Evolutionary conservation across 2,329 filamentous ascomycete genomes (phyloP).

Genomic region (Colletotrichum shisoi): DNA sequence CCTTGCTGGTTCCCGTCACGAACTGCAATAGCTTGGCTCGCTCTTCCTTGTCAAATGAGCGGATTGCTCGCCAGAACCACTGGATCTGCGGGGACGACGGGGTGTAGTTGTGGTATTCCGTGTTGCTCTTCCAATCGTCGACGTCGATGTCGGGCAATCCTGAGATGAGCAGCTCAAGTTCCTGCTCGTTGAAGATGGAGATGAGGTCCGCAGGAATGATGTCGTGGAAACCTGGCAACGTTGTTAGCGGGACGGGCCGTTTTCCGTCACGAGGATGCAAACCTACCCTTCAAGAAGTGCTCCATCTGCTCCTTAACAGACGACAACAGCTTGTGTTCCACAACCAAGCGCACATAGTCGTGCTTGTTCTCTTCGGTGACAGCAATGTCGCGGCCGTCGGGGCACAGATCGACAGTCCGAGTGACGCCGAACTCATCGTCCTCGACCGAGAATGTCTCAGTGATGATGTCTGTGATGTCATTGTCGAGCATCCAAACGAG

Average conservation of each 20-base stretch:
- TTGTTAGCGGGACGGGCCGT: slow-evolving; percentile 44
- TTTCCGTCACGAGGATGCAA: neutral
- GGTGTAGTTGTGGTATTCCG: slow-evolving; percentile 97
- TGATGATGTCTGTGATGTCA: slow-evolving; percentile 97
- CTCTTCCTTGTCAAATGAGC: slow-evolving; percentile 98
- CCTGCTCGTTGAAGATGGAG: slow-evolving; percentile 98
- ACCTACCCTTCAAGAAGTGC: slow-evolving; percentile 81
- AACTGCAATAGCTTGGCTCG: slow-evolving; percentile 96
- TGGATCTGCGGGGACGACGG: slow-evolving; percentile 95
- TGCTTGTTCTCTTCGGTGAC: slow-evolving; percentile 99
- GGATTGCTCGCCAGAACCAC: slow-evolving; percentile 98
- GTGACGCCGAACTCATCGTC: slow-evolving; percentile 93
- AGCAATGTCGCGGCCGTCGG: slow-evolving; percentile 86
- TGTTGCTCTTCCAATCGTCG: slow-evolving; percentile 99
- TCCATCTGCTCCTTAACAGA: slow-evolving; percentile 96
- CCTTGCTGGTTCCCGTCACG: slow-evolving; percentile 97
- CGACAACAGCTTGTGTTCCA: slow-evolving; percentile 89
- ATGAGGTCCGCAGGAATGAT: slow-evolving; percentile 95
- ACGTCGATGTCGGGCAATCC: slow-evolving; percentile 96
- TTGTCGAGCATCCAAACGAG: slow-evolving; percentile 98
- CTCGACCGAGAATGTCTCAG: slow-evolving; percentile 93
- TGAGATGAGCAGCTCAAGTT: slow-evolving; percentile 94
- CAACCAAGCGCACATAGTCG: slow-evolving; percentile 92
- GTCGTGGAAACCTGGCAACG: slow-evolving; percentile 82
- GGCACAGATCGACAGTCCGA: slow-evolving; percentile 84